Conservation (phyloP, 164 flowering plant species). For the Saururus chinensis region DNA sequence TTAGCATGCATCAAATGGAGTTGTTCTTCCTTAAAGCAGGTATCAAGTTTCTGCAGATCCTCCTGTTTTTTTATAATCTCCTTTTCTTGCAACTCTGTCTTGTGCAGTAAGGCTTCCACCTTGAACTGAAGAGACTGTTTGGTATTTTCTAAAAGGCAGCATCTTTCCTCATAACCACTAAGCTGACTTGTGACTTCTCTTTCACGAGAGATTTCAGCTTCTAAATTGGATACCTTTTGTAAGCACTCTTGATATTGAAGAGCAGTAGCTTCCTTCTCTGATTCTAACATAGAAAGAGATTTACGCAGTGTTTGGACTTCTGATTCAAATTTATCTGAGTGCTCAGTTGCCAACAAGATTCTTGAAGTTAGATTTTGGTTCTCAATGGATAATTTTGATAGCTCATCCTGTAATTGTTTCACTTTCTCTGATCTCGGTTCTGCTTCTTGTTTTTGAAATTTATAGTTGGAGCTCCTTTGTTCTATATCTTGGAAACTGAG, state of each 20-base stretch:
- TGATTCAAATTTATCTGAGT: slow-evolving; percentile 1
- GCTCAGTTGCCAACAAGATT: not conserved
- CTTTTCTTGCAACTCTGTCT: slow-evolving; percentile 46
- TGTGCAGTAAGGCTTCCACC: slow-evolving; percentile 37
- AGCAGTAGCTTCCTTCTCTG: slow-evolving; percentile 44
- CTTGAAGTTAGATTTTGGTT: slow-evolving; percentile 2
- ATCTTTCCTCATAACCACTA: slow-evolving; percentile 44
- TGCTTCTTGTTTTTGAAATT: slow-evolving; percentile 4
- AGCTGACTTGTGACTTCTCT: slow-evolving; percentile 47
- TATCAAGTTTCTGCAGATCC: slow-evolving; percentile 51
- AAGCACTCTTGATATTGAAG: slow-evolving; percentile 43
- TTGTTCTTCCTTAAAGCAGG: slow-evolving; percentile 43
- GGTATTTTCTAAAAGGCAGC: slow-evolving; percentile 34
- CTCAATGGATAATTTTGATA: slow-evolving; percentile 1
- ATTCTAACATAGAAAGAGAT: slow-evolving; percentile 3
- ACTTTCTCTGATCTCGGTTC: slow-evolving; percentile 18
- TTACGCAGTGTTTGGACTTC: not conserved
- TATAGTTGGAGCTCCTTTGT: slow-evolving; percentile 6
- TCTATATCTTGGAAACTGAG: slow-evolving; percentile 10
- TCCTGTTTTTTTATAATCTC: slow-evolving; percentile 51
- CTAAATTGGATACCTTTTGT: slow-evolving; percentile 45
- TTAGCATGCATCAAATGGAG: slow-evolving; percentile 40
- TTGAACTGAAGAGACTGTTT: slow-evolving; percentile 53
- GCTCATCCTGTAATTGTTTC: slow-evolving; percentile 2
- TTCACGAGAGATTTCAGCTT: slow-evolving; percentile 38